These are phyloP conservation scores for Fraxinus sp. DNA, from an alignment of 305 asterid species.

Conservation along the genomic window DNA sequence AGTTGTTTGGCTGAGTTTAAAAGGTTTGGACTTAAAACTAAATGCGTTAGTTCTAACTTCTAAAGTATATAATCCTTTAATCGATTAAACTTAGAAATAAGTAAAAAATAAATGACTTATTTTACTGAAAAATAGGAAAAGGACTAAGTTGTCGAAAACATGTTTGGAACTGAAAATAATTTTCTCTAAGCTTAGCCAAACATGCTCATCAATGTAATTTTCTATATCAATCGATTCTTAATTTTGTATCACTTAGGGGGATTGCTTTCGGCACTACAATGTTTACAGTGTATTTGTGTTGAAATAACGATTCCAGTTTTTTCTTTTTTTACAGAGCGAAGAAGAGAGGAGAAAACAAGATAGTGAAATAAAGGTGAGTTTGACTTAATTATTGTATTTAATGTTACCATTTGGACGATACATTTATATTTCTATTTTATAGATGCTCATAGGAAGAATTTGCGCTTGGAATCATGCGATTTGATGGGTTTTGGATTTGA, in stretches of 20 bases:
- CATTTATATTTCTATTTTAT: slow-evolving; percentile 12
- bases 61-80: not conserved
- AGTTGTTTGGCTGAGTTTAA: not conserved
- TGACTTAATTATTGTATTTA: slow-evolving; percentile 3
- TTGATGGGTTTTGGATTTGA: not conserved
- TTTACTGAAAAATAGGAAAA: not conserved
- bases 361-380: slow-evolving; percentile 52
- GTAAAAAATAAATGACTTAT: not conserved
- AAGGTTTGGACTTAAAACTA: not conserved
- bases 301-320: slow-evolving; percentile 22
- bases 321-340: slow-evolving; percentile 55
- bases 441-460: not conserved
- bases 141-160: not conserved
- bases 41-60: not conserved
- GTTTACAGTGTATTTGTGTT: slow-evolving; percentile 3
- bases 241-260: not conserved
- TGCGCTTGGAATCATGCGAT: not conserved
- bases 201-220: not conserved
- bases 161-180: not conserved
- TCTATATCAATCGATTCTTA: not conserved
- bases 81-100: not conserved
- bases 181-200: not conserved
- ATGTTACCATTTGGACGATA: slow-evolving; percentile 2
- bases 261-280: not conserved
- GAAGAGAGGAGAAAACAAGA: slow-evolving; percentile 78